These are phyloP conservation scores for Alternaria gansuensis DNA, from an alignment of 2,329 filamentous ascomycete genomes.

Conservation along the genomic window DNA sequence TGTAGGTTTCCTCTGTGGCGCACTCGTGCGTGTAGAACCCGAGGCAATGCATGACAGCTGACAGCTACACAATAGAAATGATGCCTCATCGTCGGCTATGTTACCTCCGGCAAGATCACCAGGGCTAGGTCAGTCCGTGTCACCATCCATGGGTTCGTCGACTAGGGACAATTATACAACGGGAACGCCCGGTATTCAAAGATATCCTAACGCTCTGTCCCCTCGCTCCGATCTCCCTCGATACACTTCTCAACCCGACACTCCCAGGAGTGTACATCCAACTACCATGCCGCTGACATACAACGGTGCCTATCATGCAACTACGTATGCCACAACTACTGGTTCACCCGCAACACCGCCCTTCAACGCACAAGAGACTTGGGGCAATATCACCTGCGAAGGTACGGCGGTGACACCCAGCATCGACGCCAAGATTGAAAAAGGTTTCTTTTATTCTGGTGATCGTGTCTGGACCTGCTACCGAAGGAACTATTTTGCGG, in stretches of 20 bases:
- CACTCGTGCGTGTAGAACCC: conserved; percentile 47
- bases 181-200: conserved; percentile 50
- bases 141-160: conserved; percentile 52
- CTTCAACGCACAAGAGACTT: conserved; percentile 58
- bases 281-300: conserved; percentile 46
- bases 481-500: conserved; percentile 88
- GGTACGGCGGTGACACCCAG: conserved; percentile 70
- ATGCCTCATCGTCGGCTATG: conserved; percentile 59
- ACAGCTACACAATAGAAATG: conserved; percentile 53
- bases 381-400: conserved; percentile 71
- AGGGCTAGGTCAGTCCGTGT: conserved; percentile 54
- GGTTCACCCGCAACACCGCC: conserved; percentile 52
- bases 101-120: conserved; percentile 56
- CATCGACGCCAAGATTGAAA: conserved; percentile 83
- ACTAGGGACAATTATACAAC: conserved; percentile 59
- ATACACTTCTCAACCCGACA: conserved; percentile 50
- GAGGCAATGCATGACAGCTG: conserved; percentile 52
- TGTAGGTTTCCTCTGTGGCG: conserved; percentile 56
- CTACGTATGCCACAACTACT: conserved; percentile 32
- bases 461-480: conserved; percentile 93
- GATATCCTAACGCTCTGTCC: conserved; percentile 47
- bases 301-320: conserved; percentile 29
- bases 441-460: conserved; percentile 80
- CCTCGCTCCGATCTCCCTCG: conserved; percentile 49
- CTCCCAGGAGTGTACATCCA: conserved; percentile 48